Evolutionary conservation across 441 rosid genomes (phyloP), one percentile per base, ranked within the genome.

Genomic region (Croton setiger): DNA sequence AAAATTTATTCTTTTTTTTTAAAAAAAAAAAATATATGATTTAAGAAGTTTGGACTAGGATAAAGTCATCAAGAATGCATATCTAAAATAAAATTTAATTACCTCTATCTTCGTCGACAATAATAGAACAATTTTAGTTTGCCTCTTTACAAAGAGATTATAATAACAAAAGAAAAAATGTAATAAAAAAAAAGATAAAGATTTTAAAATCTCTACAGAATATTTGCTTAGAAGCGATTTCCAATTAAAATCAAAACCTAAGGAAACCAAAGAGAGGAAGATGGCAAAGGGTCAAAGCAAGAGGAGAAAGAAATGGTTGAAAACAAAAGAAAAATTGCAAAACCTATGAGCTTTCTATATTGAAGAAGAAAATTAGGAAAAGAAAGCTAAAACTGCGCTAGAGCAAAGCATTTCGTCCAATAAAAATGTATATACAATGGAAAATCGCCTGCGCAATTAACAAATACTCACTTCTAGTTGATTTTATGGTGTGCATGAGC

Each of bases 321-420:
- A 33, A 7, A 18, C 10, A 52, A n/a, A 11, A n/a, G 5, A n/a
- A 51, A 3, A 41, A 65, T 33, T 11, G 36, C 31, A 63, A 41
- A 71, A 35, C 65, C 37, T 37, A 43, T 39, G 1, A 39, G 20
- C 64, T 55, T 27, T 27, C n/a, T 51, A 23, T 45, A 67, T 57
- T 58, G 43, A 57, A 56, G 43, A 57, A 56, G 63, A 57, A 15
- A 66, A 33, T 11, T 4, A 23, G 52, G 23, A 64, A 53, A 53
- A 67, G 18, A 41, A 54, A 27, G 31, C 31, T 27, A 27, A 27
- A 68, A 52, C 21, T 12, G 21, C 9, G 69, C 51, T 55, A 64
- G 71, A 43, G 13, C 63, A 72, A 75, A 67, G 60, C 64, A 63
- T 39, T 80, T 59, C 74, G 69, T 83, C 79, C 83, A 83, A 64